Evolutionary conservation across 208 protist species (phyloP).

Genomic region (Crithidia expoeki): DNA sequence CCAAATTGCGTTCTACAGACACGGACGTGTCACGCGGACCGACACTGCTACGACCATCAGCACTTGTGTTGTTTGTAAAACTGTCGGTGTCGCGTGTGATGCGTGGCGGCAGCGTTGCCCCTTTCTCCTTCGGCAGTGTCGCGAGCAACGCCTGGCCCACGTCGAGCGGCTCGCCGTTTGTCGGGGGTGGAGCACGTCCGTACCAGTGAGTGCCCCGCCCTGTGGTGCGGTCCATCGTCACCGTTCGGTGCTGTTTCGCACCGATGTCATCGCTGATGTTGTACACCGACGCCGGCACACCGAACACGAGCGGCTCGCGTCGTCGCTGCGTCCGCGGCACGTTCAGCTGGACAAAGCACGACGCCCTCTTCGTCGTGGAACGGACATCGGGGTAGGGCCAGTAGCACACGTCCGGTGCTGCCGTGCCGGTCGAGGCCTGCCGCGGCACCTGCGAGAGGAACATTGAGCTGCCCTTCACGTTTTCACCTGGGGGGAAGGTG

Average conservation of each 20-base stretch:
- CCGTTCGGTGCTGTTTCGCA: conserved; percentile 40
- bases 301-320: conserved; percentile 45
- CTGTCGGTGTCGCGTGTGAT: conserved; percentile 1
- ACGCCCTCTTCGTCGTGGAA: conserved; percentile 55
- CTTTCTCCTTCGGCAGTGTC: conserved; percentile 45
- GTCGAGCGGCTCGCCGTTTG: conserved; percentile 40
- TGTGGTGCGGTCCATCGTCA: conserved; percentile 62
- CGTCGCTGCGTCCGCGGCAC: conserved; percentile 42
- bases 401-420: conserved; percentile 70
- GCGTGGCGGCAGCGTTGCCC: conserved; percentile 41
- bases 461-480: conserved; percentile 69
- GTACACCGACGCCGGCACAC: conserved; percentile 64
- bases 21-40: conserved; percentile 48
- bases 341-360: conserved; percentile 51
- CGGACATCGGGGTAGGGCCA: conserved; percentile 80
- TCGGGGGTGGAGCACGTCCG: conserved; percentile 27
- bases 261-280: conserved; percentile 64
- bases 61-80: background rate
- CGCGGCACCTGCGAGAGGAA: conserved; percentile 64
- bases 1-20: conserved; percentile 64
- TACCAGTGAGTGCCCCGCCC: conserved; percentile 63
- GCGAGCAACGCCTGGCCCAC: conserved; percentile 55
- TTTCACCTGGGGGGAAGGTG: conserved; percentile 28
- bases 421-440: conserved; percentile 31
- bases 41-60: background rate